A percentile compares a stretch with the other conserved stretches of the same genome.
phyloP scores from a whole-genome alignment of 108 stramenopile genomes.

The Skeletonema grethae region DNA sequence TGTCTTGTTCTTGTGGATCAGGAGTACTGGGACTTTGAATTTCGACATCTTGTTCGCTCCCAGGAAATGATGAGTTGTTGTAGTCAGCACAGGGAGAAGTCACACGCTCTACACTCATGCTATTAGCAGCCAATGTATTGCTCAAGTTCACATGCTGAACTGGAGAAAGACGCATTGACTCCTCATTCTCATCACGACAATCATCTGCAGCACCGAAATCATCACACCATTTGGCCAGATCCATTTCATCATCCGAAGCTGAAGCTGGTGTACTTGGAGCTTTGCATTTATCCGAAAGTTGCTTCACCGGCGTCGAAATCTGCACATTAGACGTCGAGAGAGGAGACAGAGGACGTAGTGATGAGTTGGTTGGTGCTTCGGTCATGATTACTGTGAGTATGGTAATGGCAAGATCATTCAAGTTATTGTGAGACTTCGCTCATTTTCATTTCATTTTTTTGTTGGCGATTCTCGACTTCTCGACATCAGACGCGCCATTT shows the following conservation, averaged over 20 bases:
- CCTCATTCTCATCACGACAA: background rate
- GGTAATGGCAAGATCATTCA: background rate
- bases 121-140: background rate
- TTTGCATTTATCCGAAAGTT: background rate
- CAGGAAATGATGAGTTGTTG: slow-evolving; percentile 20
- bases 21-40: background rate
- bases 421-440: background rate
- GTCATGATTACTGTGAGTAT: background rate
- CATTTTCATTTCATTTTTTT: background rate
- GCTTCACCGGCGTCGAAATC: background rate
- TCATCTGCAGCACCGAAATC: slow-evolving; percentile 2
- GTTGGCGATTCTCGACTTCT: background rate
- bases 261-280: background rate
- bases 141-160: background rate
- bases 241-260: background rate
- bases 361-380: background rate
- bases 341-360: background rate
- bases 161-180: background rate
- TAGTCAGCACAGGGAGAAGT: background rate
- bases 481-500: background rate
- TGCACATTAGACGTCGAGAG: background rate
- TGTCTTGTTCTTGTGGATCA: background rate
- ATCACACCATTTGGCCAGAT: background rate
- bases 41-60: slow-evolving; percentile 18
- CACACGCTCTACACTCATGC: background rate